A percentile compares a stretch with the other conserved stretches of the same genome.
Evolutionary conservation across 192 early-diverging fungal species (phyloP).

Genomic region (Backusella parvicylindrica): DNA sequence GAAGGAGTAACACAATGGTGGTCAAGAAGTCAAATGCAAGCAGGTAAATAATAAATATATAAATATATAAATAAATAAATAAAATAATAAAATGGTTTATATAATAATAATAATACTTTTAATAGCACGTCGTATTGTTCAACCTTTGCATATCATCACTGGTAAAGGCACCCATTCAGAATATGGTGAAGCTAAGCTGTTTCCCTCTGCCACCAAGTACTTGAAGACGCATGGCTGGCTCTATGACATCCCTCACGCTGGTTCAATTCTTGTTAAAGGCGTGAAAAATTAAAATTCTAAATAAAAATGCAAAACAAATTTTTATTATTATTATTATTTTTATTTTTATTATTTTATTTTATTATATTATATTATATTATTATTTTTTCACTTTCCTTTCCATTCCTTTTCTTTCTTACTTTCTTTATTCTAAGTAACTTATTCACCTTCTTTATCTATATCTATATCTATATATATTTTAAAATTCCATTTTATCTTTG

Average conservation of each 20-base stretch:
- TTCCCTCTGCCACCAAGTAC: constrained; percentile 43
- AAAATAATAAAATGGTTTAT: too few relatives aligned
- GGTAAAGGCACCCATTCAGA: constrained; percentile 66
- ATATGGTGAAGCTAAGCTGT: constrained; percentile 51
- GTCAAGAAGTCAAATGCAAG: constrained; percentile 38
- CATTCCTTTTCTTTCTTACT: background rate
- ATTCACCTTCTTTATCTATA: background rate
- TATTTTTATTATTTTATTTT: background rate
- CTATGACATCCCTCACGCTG: constrained; percentile 43
- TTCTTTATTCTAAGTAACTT: background rate
- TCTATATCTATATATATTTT: too few relatives aligned
- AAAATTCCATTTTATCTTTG: background rate
- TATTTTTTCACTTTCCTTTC: background rate
- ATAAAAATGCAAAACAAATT: background rate
- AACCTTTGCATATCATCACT: constrained; percentile 62
- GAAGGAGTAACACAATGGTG: constrained; percentile 62
- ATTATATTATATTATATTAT: background rate
- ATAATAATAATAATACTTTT: background rate
- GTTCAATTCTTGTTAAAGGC: constrained; percentile 53
- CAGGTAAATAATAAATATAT: constrained; percentile 12
- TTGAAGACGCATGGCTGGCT: constrained; percentile 56
- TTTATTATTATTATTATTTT: background rate
- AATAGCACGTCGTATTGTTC: constrained; percentile 20
- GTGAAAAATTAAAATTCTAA: constrained; percentile 7
- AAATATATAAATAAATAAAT: background rate